Conservation (phyloP, 1,139 yeast species). For the Yamadazyma dendronema region DNA sequence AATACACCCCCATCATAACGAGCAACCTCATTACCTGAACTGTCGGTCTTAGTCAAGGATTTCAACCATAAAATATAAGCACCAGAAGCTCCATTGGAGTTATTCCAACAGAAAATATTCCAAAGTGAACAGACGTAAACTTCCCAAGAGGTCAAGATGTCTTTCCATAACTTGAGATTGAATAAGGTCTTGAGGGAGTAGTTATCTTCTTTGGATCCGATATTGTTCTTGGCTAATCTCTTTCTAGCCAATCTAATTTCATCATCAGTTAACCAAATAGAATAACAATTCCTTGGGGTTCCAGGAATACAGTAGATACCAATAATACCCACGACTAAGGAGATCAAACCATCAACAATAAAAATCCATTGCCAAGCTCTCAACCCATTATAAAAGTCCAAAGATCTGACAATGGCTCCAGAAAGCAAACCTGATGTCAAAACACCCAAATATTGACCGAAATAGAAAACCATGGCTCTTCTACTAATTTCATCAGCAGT, state of each 20-base stretch:
- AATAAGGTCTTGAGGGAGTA: slow-evolving; percentile 29
- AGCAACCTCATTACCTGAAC: slow-evolving; percentile 20
- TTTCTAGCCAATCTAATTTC: slow-evolving; percentile 62
- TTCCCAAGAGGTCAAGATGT: slow-evolving; percentile 54
- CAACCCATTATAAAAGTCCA: slow-evolving; percentile 50
- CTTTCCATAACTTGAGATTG: slow-evolving; percentile 42
- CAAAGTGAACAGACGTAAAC: slow-evolving; percentile 49
- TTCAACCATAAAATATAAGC: slow-evolving; percentile 52
- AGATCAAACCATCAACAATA: slow-evolving; percentile 62
- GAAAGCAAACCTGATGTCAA: slow-evolving; percentile 65
- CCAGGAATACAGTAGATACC: slow-evolving; percentile 69
- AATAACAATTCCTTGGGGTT: slow-evolving; percentile 59
- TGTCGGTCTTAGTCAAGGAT: slow-evolving; percentile 24
- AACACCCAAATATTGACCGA: slow-evolving; percentile 60
- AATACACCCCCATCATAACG: slow-evolving; percentile 31
- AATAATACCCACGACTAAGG: slow-evolving; percentile 57
- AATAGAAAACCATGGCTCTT: slow-evolving; percentile 59
- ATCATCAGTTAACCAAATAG: slow-evolving; percentile 57
- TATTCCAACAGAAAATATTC: slow-evolving; percentile 66
- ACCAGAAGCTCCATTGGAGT: slow-evolving; percentile 44
- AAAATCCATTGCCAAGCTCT: slow-evolving; percentile 76
- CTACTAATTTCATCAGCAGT: slow-evolving; percentile 54
- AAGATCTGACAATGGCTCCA: slow-evolving; percentile 51
- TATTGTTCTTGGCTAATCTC: slow-evolving; percentile 49
- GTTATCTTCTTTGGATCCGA: slow-evolving; percentile 29